Base-by-base conservation (phyloP, 2,329 filamentous ascomycete genomes). In the Paraphoma chrysanthemicola region DNA sequence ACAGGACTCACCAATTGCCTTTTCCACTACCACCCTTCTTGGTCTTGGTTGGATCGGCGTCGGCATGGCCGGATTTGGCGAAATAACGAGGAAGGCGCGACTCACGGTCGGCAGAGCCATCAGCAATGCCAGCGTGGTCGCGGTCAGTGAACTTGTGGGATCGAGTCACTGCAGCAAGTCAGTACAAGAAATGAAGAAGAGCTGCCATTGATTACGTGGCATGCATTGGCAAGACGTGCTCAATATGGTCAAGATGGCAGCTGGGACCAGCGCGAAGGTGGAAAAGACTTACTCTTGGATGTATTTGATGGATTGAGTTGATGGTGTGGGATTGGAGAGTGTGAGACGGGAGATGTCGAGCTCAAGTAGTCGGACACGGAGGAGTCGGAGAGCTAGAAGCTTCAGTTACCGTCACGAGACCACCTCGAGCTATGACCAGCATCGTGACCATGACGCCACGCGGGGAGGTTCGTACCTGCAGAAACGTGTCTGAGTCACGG, bases 21-120 rank as follows among this genome's bases (percentile, higher is more conserved):
- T 91, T 93, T 67, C 94, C 94, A 67, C 86, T 90, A 62, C 94
- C 94, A 73, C 96, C 91, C 84, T 99, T 99, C 88, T 99, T 99
- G 75, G 90, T 89, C 84, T 96, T 95, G 79, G 92, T 93, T 59
- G 95, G 94, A 74, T 96, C 91, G 67, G 85, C 83, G 73, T 93
- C 93, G 70, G 87, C 83, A 74, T 90, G 89, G 66, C 94, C 94
- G 58, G 87, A 81, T 82, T 97, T 97, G 79, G 87, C 92, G 78
- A 98, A 98, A 86, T 91, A 98, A 74, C 93, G 92, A 73, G 95
- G 94, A 29, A 96, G 81, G 70, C 90, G 86, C 67, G 95, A 90
- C 63, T 90, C 85, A 53, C 87, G 83, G 49, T 83, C 78, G 59
- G 86, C 88, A 55, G 86, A 88, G 75, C 90, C 91, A 70, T 95